Base-by-base conservation (phyloP, 441 rosid species). In the Sinapis alba region DNA sequence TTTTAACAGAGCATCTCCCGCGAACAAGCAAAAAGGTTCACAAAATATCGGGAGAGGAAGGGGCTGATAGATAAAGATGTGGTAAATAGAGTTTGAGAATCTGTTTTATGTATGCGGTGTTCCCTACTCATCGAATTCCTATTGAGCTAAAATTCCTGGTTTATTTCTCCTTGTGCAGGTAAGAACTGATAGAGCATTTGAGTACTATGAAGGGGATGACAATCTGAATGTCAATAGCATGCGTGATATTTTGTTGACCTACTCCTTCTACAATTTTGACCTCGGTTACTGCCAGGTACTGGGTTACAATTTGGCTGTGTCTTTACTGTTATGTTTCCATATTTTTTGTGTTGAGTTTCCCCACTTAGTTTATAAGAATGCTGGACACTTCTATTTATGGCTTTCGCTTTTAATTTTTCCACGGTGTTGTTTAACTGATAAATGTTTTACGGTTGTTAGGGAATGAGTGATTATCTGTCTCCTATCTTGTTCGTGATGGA, bases 211-310 rank as follows among this genome's bases (percentile, higher is more conserved):
- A 67, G 96, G 98, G 80, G 98, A 96, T 81, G 96, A 88, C 78
- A 94, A 94, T 88, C 85, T 91, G 71, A 89, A 96, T 68, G 91
- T 94, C 82, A 82, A 79, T 79, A 80, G 76, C 78, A 83, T 96
- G 76, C 93, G 84, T 72, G 96, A 96, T 87, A 87, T 89, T 85
- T 83, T 94, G 8, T 80, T 94, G 87, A 89, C 98, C 2, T 96
- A 92, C 78, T 96, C 98, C 60, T 94, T 96, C 83, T 96, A 94
- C 84, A 94, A 94, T 74, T 96, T 96, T 51, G 99, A 96, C 83
- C 96, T 96, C 45, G 98, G 99, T 70, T 96, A 96, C 83, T 94
- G 99, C 86, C 99, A 96, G 97, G 99, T 94, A 38, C 45, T 38
- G n/a, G 12, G 45, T 38, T 38, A 38, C 45, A 38, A 38, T n/a